Percentiles rank a stretch among this genome's conserved stretches.
Conservation (phyloP, 805 yeast genomes). For the Wickerhamiella galacta region DNA sequence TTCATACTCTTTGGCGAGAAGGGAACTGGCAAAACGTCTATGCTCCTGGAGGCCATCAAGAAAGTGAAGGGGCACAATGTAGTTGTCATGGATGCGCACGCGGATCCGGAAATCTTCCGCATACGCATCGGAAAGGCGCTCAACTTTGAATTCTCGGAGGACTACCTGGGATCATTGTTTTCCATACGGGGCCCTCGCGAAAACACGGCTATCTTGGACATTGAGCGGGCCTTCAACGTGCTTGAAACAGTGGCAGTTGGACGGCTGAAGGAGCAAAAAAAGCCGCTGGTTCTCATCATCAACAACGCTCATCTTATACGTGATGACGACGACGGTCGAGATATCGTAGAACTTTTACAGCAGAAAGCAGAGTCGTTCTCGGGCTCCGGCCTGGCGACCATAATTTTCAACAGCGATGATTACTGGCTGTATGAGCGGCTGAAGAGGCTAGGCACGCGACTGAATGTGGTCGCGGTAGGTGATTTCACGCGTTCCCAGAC, state of each 20-base stretch:
- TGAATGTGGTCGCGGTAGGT: conserved; percentile 53
- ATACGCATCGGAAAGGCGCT: conserved; percentile 61
- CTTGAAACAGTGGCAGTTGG: conserved; percentile 55
- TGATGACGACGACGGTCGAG: conserved; percentile 57
- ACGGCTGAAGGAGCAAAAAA: conserved; percentile 21
- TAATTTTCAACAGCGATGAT: conserved; percentile 66
- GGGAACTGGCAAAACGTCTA: conserved; percentile 72
- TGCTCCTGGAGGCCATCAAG: conserved; percentile 54
- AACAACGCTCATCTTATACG: conserved; percentile 61
- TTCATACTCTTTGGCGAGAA: conserved; percentile 65
- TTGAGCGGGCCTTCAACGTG: conserved; percentile 65
- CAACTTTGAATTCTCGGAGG: conserved; percentile 59
- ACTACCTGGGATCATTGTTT: conserved; percentile 66
- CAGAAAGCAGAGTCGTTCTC: conserved; percentile 69
- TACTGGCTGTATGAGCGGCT: conserved; percentile 75
- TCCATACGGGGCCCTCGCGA: conserved; percentile 75
- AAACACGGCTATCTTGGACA: conserved; percentile 64
- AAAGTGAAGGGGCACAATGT: conserved; percentile 47
- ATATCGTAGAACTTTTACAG: conserved; percentile 56
- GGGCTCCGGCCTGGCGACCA: conserved; percentile 54
- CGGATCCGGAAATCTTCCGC: conserved; percentile 70
- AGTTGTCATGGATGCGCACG: conserved; percentile 63
- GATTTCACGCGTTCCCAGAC: conserved; percentile 41
- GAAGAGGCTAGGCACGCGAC: conserved; percentile 51
- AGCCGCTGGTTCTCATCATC: conserved; percentile 52